Evolutionary conservation across 2,329 filamentous ascomycete species (phyloP).

Genomic region (Aspergillus texensis): DNA sequence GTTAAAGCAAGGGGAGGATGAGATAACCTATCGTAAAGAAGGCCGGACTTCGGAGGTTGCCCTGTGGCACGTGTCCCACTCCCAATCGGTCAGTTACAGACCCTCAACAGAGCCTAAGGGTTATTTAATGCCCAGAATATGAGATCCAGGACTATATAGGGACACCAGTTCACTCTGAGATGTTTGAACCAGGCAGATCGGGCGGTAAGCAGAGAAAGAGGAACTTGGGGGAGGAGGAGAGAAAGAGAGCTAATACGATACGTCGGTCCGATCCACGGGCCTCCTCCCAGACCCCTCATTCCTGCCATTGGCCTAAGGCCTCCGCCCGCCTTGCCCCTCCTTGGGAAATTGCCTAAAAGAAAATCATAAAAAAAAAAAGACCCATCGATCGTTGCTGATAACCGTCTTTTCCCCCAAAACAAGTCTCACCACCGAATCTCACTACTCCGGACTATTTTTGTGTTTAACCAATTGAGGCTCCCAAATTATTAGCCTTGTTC

Average conservation of each 20-base stretch:
- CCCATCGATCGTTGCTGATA: not conserved
- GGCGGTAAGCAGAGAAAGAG: not conserved
- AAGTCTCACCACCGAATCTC: not conserved
- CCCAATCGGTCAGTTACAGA: constrained; percentile 5
- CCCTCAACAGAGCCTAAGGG: not conserved
- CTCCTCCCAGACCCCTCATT: constrained; percentile 1
- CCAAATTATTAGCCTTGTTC: not conserved
- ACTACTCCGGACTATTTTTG: not conserved
- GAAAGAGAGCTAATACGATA: not conserved
- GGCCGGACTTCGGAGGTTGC: constrained; percentile 31
- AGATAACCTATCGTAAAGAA: constrained; percentile 11
- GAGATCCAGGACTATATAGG: not conserved
- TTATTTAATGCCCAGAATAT: not conserved
- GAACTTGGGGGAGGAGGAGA: not conserved
- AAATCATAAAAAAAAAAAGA: constrained; percentile 14
- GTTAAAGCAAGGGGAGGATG: constrained; percentile 4
- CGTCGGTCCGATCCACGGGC: constrained; percentile 5
- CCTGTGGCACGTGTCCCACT: constrained; percentile 29
- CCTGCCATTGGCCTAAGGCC: not conserved
- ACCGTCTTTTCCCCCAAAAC: not conserved
- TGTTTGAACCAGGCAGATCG: not conserved
- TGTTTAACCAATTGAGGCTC: not conserved
- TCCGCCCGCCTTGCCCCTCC: constrained; percentile 28
- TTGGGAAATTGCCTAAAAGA: constrained; percentile 4
- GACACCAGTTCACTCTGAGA: not conserved